Base-by-base conservation (phyloP, 2,329 filamentous ascomycete genomes). In the Neonectria hederae region DNA sequence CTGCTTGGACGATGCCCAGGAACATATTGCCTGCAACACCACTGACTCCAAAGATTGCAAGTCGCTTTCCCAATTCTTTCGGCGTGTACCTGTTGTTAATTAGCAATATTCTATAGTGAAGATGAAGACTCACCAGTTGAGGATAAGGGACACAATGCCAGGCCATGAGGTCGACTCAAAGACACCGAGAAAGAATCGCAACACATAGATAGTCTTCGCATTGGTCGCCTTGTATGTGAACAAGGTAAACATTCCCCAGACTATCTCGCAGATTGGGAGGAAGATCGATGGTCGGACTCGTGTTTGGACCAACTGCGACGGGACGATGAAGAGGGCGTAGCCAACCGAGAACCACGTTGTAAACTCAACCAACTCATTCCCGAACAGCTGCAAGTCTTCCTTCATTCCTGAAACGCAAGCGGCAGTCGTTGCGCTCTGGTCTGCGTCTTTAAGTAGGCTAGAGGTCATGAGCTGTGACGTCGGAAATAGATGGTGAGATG, bases 271-370 rank as follows among this genome's bases (percentile, higher is more conserved):
- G 0, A 69, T 14, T 0, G 70, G 70, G 0, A 72, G 51, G 3
- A 72, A 72, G 0, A 72, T 19, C 1, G 70, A 72, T 7, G 70
- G 70, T 2, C 70, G 66, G 8, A 72, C 51, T 9, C 70, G 66
- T 0, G 70, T 72, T 4, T 72, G 70, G 8, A 72, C 69, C 8
- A 72, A 42, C 8, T 72, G 70, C 0, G 70, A 72, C 0, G 70
- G 70, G 0, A 72, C 68, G 1, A 72, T 72, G 2, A 72, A 72
- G 4, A 72, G 35, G 0, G 70, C 68, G 19, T 72, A 72, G 2
- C 70, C 68, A 13, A 72, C 72, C 14, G 70, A 71, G 35, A 72
- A 72, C 19, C 72, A 72, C 0, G 70, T 72, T 1, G 70, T 72
- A n/a, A 72, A 72, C 5, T 72, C 68, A 0, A 72, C 70, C 5